These are phyloP conservation scores for Echria macrotheca DNA, from an alignment of 495 filamentous ascomycete genomes.

Conservation along the genomic window DNA sequence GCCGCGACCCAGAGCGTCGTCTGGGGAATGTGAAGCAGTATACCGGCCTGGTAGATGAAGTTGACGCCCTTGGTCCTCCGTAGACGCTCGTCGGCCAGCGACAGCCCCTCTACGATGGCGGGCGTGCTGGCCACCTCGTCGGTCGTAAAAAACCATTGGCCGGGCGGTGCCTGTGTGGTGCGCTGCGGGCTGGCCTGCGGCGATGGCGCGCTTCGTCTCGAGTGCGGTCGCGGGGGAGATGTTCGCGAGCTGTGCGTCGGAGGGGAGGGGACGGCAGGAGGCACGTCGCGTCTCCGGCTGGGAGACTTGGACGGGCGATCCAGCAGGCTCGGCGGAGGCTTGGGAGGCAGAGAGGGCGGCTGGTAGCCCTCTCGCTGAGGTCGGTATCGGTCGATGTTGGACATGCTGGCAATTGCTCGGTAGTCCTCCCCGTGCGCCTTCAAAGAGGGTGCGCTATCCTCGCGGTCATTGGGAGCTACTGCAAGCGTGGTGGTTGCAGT, in stretches of 20 bases:
- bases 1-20: constrained; percentile 87
- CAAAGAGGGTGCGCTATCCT: not conserved
- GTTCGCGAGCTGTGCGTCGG: constrained; percentile 43
- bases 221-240: constrained; percentile 45
- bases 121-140: constrained; percentile 78
- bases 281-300: constrained; percentile 42
- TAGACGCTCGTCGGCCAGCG: constrained; percentile 66
- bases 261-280: constrained; percentile 49
- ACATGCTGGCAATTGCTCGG: constrained; percentile 28
- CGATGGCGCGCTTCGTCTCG: constrained; percentile 36
- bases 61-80: constrained; percentile 85
- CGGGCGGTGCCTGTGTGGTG: constrained; percentile 27
- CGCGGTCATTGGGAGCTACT: constrained; percentile 7
- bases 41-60: constrained; percentile 91
- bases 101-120: constrained; percentile 76
- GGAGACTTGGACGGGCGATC: constrained; percentile 40
- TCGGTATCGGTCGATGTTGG: constrained; percentile 47
- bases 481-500: too few relatives aligned
- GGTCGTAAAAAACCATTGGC: constrained; percentile 86
- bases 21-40: constrained; percentile 87
- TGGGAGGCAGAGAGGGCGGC: constrained; percentile 33
- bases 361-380: constrained; percentile 43
- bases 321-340: constrained; percentile 32
- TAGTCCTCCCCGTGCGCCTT: constrained; percentile 22
- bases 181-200: constrained; percentile 31